Evolutionary conservation across 352 stramenopile genomes (phyloP).

Genomic region (Heterotrichella gracilis): DNA sequence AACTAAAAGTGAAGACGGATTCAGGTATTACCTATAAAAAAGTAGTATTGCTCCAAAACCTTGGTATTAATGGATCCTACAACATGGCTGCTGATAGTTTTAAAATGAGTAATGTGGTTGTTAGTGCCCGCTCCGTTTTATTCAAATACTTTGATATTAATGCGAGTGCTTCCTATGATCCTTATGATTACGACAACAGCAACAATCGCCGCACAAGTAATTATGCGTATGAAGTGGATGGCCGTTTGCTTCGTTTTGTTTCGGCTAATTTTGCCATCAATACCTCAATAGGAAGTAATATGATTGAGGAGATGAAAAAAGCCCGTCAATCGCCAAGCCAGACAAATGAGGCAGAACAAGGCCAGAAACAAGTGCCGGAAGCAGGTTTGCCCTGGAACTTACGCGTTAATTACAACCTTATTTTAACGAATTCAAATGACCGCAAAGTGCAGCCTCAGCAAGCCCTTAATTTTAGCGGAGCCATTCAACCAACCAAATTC

Average conservation of each 20-base stretch:
- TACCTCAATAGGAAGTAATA: background rate
- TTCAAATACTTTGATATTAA: constrained; percentile 8
- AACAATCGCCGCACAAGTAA: background rate
- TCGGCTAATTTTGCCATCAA: background rate
- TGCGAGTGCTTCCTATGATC: background rate
- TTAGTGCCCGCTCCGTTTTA: background rate
- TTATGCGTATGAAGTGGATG: background rate
- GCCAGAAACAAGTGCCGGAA: background rate
- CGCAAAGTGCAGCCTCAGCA: background rate
- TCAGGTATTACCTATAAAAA: background rate
- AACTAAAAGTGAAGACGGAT: background rate
- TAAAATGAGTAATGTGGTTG: background rate
- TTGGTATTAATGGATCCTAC: background rate
- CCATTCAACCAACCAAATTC: background rate
- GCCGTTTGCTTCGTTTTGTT: background rate
- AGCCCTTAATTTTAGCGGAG: background rate
- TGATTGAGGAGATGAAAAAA: background rate
- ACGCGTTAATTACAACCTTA: background rate
- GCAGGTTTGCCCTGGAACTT: background rate
- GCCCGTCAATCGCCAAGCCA: background rate
- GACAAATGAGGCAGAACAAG: background rate
- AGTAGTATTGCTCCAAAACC: background rate
- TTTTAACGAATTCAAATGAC: background rate
- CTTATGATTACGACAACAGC: background rate
- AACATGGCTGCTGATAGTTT: background rate